These are phyloP conservation scores for Primulina eburnea DNA, from an alignment of 257 asterid species.

Conservation along the genomic window DNA sequence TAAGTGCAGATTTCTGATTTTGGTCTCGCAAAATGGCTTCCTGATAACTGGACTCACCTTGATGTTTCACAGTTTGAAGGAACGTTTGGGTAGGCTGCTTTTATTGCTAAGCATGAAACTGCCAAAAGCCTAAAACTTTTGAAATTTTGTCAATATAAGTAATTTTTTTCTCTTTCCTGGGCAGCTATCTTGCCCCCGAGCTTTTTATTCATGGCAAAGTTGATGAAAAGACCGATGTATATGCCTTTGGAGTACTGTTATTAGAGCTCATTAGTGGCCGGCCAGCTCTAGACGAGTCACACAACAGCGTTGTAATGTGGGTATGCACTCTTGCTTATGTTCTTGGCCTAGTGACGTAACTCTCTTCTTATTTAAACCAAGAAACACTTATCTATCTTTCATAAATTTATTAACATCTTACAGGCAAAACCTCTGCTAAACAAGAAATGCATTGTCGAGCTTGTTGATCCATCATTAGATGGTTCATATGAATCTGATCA, in stretches of 20 bases:
- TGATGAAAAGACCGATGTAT: slow-evolving; percentile 94
- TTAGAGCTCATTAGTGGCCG: slow-evolving; percentile 82
- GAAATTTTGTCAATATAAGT: background rate
- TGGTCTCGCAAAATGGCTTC: slow-evolving; percentile 99
- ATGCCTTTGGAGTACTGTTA: slow-evolving; percentile 83
- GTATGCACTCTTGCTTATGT: slow-evolving; percentile 40
- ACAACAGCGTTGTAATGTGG: slow-evolving; percentile 93
- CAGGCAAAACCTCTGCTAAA: slow-evolving; percentile 84
- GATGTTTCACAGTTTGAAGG: slow-evolving; percentile 87
- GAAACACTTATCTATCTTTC: background rate
- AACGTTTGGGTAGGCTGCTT: slow-evolving; percentile 89
- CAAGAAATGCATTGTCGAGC: slow-evolving; percentile 41
- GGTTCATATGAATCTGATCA: slow-evolving; percentile 62
- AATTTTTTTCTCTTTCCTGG: slow-evolving; percentile 8
- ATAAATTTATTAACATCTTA: slow-evolving; percentile 15
- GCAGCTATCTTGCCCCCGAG: slow-evolving; percentile 98
- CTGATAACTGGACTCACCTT: slow-evolving; percentile 93
- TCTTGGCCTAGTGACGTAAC: background rate
- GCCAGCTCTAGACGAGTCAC: slow-evolving; percentile 76
- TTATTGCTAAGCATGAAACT: background rate
- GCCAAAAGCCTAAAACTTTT: background rate
- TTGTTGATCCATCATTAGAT: slow-evolving; percentile 68
- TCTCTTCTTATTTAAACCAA: background rate
- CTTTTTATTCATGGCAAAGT: slow-evolving; percentile 87
- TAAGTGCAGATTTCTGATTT: slow-evolving; percentile 82